Evolutionary conservation across 163 green algal genomes (phyloP), one percentile per base, ranked within the genome.

Genomic region (Prototheca wickerhamii): DNA sequence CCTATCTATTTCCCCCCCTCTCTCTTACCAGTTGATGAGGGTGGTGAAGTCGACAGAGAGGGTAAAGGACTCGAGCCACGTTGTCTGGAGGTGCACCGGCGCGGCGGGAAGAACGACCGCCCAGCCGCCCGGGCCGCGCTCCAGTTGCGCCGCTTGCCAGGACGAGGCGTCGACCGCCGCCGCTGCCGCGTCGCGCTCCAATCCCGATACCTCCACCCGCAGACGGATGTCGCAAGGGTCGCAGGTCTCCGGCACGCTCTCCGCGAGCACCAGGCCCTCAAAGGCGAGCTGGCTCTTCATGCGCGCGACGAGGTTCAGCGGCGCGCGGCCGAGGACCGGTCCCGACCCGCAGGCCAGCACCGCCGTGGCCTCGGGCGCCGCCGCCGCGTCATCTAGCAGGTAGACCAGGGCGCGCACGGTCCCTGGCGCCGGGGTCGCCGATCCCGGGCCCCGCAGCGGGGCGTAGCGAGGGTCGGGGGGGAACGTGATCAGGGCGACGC

Each of bases 381-480:
- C 44, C 23, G 20, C 46, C 3, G 3, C 23, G 3, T 20, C 4
- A 0, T 37, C 43, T 1, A 80, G 37, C 17, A 68, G 44, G 53
- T 76, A 66, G 3, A 83, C 75, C 42, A 79, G 33, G 2, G 68
- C 75, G 3, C 69, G 49, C 28, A 83, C 65, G 21, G 35, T 68
- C 6, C 43, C 35, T 8, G 21, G 50, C 15, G 42, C 15, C 15
- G 42, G 42, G 15, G 42, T 51, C 42, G 42, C 18, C 42, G 15
- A 15, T 15, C 26, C 25, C 1, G 33, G 40, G 5, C 37, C 3
- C 2, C 29, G 35, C 33, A 75, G 60, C 6, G 60, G 66, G 43
- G 59, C 67, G 65, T 84, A 85, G n/a, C 78, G 65, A 3, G 57
- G 65, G 30, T 85, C 78, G 15, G 70, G 56, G 21, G 78, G 78